Conservation (phyloP, 2,329 filamentous ascomycete genomes). For the Cordyceps cateniannulata region DNA sequence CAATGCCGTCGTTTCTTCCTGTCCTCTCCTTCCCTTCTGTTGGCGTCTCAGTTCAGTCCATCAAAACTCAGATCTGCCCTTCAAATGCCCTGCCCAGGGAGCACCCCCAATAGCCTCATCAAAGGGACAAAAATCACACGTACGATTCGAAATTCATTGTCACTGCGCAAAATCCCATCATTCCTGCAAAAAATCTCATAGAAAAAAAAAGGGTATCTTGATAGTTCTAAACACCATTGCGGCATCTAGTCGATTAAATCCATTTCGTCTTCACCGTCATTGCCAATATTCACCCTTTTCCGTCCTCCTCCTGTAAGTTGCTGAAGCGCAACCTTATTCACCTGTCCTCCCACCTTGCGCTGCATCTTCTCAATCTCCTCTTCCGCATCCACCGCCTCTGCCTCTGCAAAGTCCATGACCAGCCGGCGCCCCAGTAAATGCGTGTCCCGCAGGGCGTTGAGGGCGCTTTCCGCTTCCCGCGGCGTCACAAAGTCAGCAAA, state of each 20-base stretch:
- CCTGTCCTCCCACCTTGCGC: constrained; percentile 85
- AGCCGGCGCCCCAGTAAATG: constrained; percentile 86
- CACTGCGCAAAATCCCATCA: background rate
- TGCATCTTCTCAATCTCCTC: constrained; percentile 96
- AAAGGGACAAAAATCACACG: background rate
- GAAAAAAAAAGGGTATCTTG: constrained; percentile 6
- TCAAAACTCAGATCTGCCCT: background rate
- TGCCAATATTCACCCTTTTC: constrained; percentile 82
- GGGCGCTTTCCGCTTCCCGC: constrained; percentile 82
- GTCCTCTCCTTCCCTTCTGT: background rate
- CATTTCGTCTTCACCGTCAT: constrained; percentile 58
- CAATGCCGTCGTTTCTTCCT: background rate
- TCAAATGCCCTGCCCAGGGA: constrained; percentile 6
- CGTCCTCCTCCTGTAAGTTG: constrained; percentile 77
- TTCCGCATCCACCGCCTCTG: constrained; percentile 84
- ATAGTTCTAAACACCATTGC: constrained; percentile 14
- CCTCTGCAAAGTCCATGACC: constrained; percentile 85
- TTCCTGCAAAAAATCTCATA: background rate
- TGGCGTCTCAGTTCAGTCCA: background rate
- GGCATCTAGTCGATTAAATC: constrained; percentile 24
- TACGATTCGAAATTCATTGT: background rate
- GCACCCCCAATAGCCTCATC: constrained; percentile 7
- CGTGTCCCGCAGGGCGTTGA: constrained; percentile 85
- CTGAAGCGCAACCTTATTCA: constrained; percentile 85
- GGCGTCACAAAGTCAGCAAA: constrained; percentile 94